Evolutionary conservation across 495 filamentous ascomycete genomes (phyloP), one percentile per base, ranked within the genome.

Genomic region (Niebla homalea): DNA sequence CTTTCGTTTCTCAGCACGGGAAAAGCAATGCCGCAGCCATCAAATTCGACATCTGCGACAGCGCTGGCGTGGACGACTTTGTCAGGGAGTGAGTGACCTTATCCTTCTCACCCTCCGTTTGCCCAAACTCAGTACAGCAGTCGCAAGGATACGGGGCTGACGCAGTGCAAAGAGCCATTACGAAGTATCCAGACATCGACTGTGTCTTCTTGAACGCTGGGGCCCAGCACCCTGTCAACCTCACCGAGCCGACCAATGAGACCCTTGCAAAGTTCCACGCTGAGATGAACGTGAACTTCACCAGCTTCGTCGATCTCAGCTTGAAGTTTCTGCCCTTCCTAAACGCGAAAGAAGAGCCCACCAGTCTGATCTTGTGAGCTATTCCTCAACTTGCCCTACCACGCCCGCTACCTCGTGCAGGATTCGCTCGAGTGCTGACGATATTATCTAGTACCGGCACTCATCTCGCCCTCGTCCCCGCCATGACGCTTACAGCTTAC

Each of bases 221-320:
- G 55, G 59, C 74, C 56, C 58, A 76, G 51, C 52, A 71, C 36
- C 52, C 58, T 3, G 64, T 81, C 40, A 68, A 85, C 62, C 78
- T 85, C 60, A 62, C 75, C 16, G 62, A 75, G 19, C 80, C 83
- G 0, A 61, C 64, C 4, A 65, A 64, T 10, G 67, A 82, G 46
- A 69, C 79, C 57, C 66, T 87, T 0, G 59, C 63, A 1, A 41
- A 62, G 0, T 62, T 80, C 36, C 61, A 75, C 41, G 52, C 64
- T 2, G 83, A 87, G 59, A 47, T 85, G 11, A 62, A 61, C 8
- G 81, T 75, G 1, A 87, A 88, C 64, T 87, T 84, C 64, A 73
- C 72, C 25, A 67, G 77, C 7, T 70, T 75, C 37, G 60, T 87
- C 2, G 68, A 77, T 55, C 64, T 85, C 0, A 70, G 75, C 25